Base-by-base conservation (phyloP, 2,329 filamentous ascomycete genomes). In the Xylaria hypoxylon region DNA sequence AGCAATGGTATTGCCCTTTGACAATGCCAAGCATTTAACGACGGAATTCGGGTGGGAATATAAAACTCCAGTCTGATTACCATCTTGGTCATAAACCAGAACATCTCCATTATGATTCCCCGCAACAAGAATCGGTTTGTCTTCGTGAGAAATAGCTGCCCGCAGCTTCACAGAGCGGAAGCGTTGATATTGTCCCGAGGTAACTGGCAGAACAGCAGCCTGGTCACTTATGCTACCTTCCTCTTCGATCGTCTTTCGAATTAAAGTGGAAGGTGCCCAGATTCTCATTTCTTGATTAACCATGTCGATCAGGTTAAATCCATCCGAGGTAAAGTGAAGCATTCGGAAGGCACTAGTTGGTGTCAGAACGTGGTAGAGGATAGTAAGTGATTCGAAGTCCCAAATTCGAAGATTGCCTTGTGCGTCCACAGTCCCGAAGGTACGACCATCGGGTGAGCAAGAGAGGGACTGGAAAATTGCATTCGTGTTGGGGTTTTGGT, bases 381-480 rank as follows among this genome's bases (percentile, higher is more conserved):
- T 3, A 42, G n/a, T n/a, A n/a, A 51, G 57, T 15, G 57, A 42
- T 15, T 59, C 45, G 22, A 51, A 59, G 31, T 59, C 57, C 33
- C 57, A 51, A 22, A 51, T 8, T 22, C 24, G 22, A 51, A 51
- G 22, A 42, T 50, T 59, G 4, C 45, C 57, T 7, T 51, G 17
- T 5, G 35, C 11, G 10, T 59, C 56, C 6, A 48, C 44, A 3
- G 56, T 59, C 5, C 31, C 22, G 11, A 50, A 40, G 3, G 44
- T 59, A 26, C 44, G 56, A 26, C 44, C 44, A 40, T 50, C 44
- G 13, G 47, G 58, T 19, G 58, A 51, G n/a, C 58, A 52, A 22
- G 35, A 31, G 2, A 52, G n/a, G 2, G 38, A 42, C 24, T 60
- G 47, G 1, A 52, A 17, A 22, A 19, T 10, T 24, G 35, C 33